Conservation (phyloP, 2,329 filamentous ascomycete genomes). For the Penicillium sp. region DNA sequence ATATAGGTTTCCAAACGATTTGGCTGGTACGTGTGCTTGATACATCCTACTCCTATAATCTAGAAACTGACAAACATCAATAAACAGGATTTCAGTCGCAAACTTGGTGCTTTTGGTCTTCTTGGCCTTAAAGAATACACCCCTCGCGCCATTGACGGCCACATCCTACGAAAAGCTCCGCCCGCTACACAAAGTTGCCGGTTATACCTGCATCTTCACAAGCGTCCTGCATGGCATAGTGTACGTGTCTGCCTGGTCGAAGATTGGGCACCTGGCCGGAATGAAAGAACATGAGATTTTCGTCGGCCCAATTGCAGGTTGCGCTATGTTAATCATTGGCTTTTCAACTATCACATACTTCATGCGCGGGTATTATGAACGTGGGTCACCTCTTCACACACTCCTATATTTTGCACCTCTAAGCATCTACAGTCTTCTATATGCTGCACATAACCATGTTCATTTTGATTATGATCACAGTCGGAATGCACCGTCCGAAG, state of each 20-base stretch:
- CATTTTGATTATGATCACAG: slow-evolving; percentile 10
- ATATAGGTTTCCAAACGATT: slow-evolving; percentile 8
- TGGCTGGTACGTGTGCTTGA: slow-evolving; percentile 5
- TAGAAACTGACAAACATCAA: background rate
- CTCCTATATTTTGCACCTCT: background rate
- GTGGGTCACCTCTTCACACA: background rate
- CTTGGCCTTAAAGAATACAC: slow-evolving; percentile 15
- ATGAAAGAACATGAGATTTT: background rate
- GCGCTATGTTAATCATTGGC: slow-evolving; percentile 2
- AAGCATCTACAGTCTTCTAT: slow-evolving; percentile 9
- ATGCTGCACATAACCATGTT: slow-evolving; percentile 10
- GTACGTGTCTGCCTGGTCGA: slow-evolving; percentile 2
- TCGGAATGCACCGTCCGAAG: slow-evolving; percentile 11
- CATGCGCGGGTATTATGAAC: background rate
- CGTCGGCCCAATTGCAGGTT: background rate
- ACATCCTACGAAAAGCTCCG: slow-evolving; percentile 20
- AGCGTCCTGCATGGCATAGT: slow-evolving; percentile 1
- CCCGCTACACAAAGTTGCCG: slow-evolving; percentile 17
- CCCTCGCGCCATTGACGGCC: slow-evolving; percentile 12
- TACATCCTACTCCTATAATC: background rate
- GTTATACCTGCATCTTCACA: slow-evolving; percentile 16
- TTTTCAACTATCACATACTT: slow-evolving; percentile 1
- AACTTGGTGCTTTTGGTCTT: slow-evolving; percentile 16
- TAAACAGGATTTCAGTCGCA: slow-evolving; percentile 11
- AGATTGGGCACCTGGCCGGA: background rate